phyloP scores from a whole-genome alignment of 1,284 basidiomycete species.

The Leccinum variabile region DNA sequence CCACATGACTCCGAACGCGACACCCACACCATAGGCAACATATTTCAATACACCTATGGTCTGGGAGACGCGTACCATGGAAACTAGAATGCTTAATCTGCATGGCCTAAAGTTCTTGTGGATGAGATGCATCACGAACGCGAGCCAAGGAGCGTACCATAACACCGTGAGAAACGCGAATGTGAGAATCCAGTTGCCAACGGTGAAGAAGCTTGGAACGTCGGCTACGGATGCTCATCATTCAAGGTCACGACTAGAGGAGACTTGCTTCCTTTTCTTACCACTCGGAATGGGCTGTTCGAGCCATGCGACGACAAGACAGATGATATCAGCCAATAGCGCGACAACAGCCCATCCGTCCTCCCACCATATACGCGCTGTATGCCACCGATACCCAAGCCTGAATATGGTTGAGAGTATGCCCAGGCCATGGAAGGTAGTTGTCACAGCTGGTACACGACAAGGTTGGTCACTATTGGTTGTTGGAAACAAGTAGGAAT shows the following conservation, averaged over 20 bases:
- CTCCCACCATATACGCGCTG: constrained; percentile 18
- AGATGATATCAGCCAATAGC: constrained; percentile 6
- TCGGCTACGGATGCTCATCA: constrained; percentile 3
- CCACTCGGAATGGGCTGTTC: constrained; percentile 4
- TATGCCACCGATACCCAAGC: constrained; percentile 19
- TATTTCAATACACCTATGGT: constrained; percentile 1
- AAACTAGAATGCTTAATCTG: constrained; percentile 19
- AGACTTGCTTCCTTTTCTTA: neutral
- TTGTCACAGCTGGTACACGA: constrained; percentile 4
- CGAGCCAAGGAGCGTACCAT: constrained; percentile 11
- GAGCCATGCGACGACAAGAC: constrained; percentile 6
- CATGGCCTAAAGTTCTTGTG: constrained; percentile 8
- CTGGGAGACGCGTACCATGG: constrained; percentile 14
- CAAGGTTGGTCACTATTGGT: neutral
- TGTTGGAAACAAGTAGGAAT: neutral
- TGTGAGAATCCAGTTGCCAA: constrained; percentile 13
- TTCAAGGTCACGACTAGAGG: neutral
- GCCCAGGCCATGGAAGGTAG: constrained; percentile 15
- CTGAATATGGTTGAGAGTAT: constrained; percentile 17
- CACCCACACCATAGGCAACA: constrained; percentile 3
- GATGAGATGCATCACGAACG: neutral
- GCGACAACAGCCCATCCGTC: constrained; percentile 17
- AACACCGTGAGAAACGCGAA: constrained; percentile 13
- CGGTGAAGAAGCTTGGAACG: constrained; percentile 1
- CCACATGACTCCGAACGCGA: constrained; percentile 13